phyloP scores from a whole-genome alignment of 139 green algal species.

The Picochlorum sp. region DNA sequence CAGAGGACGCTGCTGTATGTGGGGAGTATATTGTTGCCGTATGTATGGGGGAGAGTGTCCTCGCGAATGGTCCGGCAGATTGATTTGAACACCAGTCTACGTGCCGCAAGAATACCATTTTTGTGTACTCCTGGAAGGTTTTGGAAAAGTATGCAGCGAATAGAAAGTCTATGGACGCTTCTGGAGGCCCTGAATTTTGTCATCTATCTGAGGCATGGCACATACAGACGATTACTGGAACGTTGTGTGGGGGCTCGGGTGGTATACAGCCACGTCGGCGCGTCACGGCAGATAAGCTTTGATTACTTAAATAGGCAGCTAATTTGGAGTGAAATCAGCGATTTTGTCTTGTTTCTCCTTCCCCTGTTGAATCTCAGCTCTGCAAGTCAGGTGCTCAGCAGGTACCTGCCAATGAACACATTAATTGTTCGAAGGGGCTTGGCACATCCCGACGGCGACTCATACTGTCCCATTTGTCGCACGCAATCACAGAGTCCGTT shows the following conservation, averaged over 20 bases:
- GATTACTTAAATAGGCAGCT: slow-evolving; percentile 73
- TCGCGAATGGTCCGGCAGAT: slow-evolving; percentile 8
- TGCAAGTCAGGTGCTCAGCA: slow-evolving; percentile 20
- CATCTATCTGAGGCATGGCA: slow-evolving; percentile 54
- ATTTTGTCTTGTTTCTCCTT: slow-evolving; percentile 6
- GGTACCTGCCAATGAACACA: slow-evolving; percentile 20
- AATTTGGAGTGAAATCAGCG: slow-evolving; percentile 13
- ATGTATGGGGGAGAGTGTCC: slow-evolving; percentile 42
- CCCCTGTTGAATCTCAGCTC: slow-evolving; percentile 25
- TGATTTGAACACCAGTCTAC: neutral
- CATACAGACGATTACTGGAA: slow-evolving; percentile 76
- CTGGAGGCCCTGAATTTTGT: slow-evolving; percentile 50
- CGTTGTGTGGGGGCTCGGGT: slow-evolving; percentile 54
- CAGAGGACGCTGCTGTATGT: slow-evolving; percentile 47
- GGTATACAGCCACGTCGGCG: slow-evolving; percentile 63
- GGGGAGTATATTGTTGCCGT: slow-evolving; percentile 49
- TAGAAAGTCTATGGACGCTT: slow-evolving; percentile 31
- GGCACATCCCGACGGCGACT: no score
- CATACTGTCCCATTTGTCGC: neutral
- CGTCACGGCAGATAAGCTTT: slow-evolving; percentile 70
- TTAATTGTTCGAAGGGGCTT: no score
- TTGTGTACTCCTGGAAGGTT: slow-evolving; percentile 4
- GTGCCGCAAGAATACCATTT: slow-evolving; percentile 4
- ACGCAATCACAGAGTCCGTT: neutral
- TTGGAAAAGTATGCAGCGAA: slow-evolving; percentile 26